Base-by-base conservation (phyloP, 1,139 yeast species). In the Yamadazyma sp. region DNA sequence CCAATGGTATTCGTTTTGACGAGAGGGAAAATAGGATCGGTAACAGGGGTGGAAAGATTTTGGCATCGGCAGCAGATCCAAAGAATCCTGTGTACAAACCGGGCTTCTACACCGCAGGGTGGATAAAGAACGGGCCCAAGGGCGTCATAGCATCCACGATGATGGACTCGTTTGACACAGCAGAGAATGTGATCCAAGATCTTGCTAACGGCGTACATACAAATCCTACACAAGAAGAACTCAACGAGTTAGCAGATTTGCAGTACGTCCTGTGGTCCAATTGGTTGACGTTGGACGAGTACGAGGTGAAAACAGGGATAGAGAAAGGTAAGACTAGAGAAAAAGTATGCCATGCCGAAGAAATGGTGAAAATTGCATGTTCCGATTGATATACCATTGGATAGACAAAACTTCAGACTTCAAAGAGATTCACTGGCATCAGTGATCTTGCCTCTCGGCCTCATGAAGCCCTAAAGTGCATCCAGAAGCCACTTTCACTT, bases 131-230 rank as follows among this genome's bases (percentile, higher is more conserved):
- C 41, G 96, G 96, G 0, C 88, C 96, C 7, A 75, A 78, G 27
- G 99, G 99, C 1, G 95, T 89, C 5, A 92, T 92, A 47, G 95
- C 96, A 11, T 76, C 86, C 12, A 88, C 98, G 0, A 87, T 92
- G 87, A 75, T 84, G 73, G 94, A 87, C 45, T 77, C 95, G 0
- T 85, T 83, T 52, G 80, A 79, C 26, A 86, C 89, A 0, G 92
- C 87, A 0, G 85, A 81, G 33, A 66, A 70, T n/a, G 64, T 88
- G 0, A 55, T 82, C 15, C 67, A 72, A 33, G 95, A 86, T 50
- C 61, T 76, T 36, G 44, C 59, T 8, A 58, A 61, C 17, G 64
- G 58, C 11, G 64, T 72, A 1, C 62, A 59, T 41, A 64, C 66
- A 1, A 34, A 51, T 24, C 34, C 46, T 14, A 24, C 36, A 1